phyloP scores from a whole-genome alignment of 129 eudicot species.

The Pittosporum tobira region DNA sequence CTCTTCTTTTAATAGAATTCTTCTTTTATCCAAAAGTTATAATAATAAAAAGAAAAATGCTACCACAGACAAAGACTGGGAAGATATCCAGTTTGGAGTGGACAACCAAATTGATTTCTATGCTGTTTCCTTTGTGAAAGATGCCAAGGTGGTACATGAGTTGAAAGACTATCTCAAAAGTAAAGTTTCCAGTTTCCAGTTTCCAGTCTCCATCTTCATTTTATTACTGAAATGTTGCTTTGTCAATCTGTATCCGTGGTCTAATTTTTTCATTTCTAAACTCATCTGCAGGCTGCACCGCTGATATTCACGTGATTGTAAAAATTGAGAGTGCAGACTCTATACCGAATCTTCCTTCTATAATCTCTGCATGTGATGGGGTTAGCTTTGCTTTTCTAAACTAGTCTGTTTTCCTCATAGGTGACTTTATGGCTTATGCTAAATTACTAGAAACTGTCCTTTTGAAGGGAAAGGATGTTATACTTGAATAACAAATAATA shows the following conservation, averaged over 20 bases:
- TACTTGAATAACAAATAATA: too few relatives aligned
- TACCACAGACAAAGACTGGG: constrained; percentile 90
- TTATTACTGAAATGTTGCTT: not conserved
- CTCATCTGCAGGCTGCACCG: constrained; percentile 59
- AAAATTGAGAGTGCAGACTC: constrained; percentile 98
- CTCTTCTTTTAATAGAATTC: too few relatives aligned
- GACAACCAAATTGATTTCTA: constrained; percentile 90
- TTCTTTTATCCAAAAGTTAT: too few relatives aligned
- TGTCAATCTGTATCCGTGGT: not conserved
- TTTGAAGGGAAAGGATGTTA: too few relatives aligned
- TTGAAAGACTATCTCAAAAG: constrained; percentile 76
- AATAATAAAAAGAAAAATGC: too few relatives aligned
- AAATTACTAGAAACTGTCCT: too few relatives aligned
- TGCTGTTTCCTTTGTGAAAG: constrained; percentile 95
- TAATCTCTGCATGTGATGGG: constrained; percentile 95
- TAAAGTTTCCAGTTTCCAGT: too few relatives aligned
- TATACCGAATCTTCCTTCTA: constrained; percentile 81
- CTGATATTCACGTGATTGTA: constrained; percentile 78
- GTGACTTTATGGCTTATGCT: not conserved
- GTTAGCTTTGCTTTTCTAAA: constrained; percentile 27
- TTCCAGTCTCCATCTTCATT: not conserved
- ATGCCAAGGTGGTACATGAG: constrained; percentile 86
- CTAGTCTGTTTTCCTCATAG: not conserved
- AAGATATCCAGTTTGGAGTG: constrained; percentile 92
- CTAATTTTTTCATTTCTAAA: constrained; percentile 4